Conservation (phyloP, 768 basidiomycete genomes). For the Cytidiella melzeri region DNA sequence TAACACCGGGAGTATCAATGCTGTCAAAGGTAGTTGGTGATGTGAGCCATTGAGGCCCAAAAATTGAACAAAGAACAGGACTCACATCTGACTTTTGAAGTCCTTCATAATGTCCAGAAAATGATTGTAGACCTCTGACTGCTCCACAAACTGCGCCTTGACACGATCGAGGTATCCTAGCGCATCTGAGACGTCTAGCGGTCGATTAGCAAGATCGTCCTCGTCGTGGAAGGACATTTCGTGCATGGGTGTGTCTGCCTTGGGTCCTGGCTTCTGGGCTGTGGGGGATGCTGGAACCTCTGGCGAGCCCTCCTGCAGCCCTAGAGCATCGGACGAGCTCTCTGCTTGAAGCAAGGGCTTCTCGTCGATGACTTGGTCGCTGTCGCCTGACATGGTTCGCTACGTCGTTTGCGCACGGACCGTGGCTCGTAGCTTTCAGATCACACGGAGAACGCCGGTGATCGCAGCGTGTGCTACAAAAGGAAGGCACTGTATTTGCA, state of each 20-base stretch:
- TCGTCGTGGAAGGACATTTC: not conserved
- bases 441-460: too few species aligned
- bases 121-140: slow-evolving; percentile 57
- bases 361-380: not conserved
- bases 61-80: too few species aligned
- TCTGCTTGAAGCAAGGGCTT: not conserved
- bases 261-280: not conserved
- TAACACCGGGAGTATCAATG: slow-evolving; percentile 97
- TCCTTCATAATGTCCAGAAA: slow-evolving; percentile 73
- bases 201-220: slow-evolving; percentile 28
- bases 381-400: not conserved
- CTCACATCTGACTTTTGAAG: slow-evolving; percentile 59
- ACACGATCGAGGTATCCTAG: slow-evolving; percentile 59
- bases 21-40: slow-evolving; percentile 33
- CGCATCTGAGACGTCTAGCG: slow-evolving; percentile 57
- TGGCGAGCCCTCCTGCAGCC: not conserved
- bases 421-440: too few species aligned
- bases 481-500: too few species aligned
- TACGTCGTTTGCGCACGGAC: not conserved
- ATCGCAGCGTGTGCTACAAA: too few species aligned
- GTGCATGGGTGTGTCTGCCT: not conserved
- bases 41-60: not conserved
- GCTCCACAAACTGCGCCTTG: slow-evolving; percentile 52
- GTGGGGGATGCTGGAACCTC: not conserved
- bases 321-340: not conserved